phyloP scores from a whole-genome alignment of 345 rosid species.

The Eucalyptus polyanthemos region DNA sequence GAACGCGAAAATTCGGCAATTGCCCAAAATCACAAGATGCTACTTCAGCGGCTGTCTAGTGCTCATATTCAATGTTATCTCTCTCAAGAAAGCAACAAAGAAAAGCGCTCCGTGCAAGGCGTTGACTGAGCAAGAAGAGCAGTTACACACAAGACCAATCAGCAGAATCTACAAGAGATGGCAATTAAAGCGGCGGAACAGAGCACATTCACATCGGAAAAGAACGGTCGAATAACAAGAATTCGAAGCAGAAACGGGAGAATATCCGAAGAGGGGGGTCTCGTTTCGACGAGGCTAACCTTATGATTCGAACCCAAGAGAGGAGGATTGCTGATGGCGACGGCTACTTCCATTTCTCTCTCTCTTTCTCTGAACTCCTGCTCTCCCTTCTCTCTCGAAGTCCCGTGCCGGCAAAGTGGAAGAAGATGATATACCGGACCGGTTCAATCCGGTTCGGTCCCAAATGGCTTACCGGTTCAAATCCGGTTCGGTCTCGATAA shows the following conservation, averaged over 20 bases:
- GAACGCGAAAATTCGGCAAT: neutral
- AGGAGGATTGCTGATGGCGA: neutral
- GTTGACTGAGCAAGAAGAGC: neutral
- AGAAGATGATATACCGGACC: neutral
- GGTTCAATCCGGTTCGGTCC: neutral
- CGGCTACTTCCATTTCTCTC: neutral
- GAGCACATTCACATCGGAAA: neutral
- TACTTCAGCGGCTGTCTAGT: neutral
- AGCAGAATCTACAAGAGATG: neutral
- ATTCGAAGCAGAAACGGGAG: neutral
- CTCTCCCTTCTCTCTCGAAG: neutral
- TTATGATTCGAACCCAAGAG: neutral
- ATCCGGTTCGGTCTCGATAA: neutral
- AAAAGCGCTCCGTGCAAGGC: neutral
- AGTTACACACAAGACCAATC: neutral
- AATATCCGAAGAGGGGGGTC: neutral
- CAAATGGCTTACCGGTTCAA: neutral
- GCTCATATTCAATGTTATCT: neutral
- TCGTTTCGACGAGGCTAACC: neutral
- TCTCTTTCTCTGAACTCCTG: neutral
- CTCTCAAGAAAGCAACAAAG: neutral
- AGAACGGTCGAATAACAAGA: neutral
- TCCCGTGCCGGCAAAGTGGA: neutral
- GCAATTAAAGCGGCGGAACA: neutral
- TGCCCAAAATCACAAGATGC: neutral